A percentile compares a stretch with the other conserved stretches of the same genome.
Conservation (phyloP, 768 basidiomycete genomes). For the Trametes villosa region DNA sequence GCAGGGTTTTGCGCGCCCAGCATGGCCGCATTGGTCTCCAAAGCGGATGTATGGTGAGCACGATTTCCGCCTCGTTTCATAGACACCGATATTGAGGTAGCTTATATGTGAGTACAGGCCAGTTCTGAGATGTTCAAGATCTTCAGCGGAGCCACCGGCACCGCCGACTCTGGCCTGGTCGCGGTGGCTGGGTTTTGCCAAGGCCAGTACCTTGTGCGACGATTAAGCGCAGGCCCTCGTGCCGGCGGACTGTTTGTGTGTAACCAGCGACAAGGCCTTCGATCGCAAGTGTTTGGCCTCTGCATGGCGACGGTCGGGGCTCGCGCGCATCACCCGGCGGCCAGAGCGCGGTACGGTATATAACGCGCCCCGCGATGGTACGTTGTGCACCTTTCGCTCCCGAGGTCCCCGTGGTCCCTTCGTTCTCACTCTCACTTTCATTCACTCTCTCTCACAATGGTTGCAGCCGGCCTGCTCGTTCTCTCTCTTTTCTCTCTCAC, state of each 20-base stretch:
- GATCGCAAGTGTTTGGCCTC: constrained; percentile 19
- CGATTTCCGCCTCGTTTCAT: no score
- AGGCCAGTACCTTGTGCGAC: constrained; percentile 17
- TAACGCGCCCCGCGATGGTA: background rate
- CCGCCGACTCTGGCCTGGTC: background rate
- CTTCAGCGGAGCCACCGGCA: no score
- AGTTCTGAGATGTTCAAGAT: background rate
- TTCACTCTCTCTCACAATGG: constrained; percentile 19
- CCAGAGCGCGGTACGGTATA: constrained; percentile 1
- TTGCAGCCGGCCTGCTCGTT: constrained; percentile 27
- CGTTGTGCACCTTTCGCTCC: constrained; percentile 13
- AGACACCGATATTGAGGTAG: no score
- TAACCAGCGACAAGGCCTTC: constrained; percentile 12
- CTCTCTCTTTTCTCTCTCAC: constrained; percentile 30
- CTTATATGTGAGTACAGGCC: no score
- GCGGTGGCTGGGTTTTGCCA: constrained; percentile 9
- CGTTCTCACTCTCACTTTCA: constrained; percentile 20
- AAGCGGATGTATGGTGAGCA: no score
- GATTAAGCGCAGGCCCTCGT: constrained; percentile 9
- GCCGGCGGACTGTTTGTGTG: constrained; percentile 2
- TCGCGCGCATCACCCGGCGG: background rate
- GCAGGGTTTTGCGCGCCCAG: no score
- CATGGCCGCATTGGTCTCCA: no score
- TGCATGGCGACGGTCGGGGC: constrained; percentile 20
- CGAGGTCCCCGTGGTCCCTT: constrained; percentile 26